Evolutionary conservation across 73 alveolate species (phyloP), one percentile per base, ranked within the genome.

Genomic region (Paramecium bursaria): DNA sequence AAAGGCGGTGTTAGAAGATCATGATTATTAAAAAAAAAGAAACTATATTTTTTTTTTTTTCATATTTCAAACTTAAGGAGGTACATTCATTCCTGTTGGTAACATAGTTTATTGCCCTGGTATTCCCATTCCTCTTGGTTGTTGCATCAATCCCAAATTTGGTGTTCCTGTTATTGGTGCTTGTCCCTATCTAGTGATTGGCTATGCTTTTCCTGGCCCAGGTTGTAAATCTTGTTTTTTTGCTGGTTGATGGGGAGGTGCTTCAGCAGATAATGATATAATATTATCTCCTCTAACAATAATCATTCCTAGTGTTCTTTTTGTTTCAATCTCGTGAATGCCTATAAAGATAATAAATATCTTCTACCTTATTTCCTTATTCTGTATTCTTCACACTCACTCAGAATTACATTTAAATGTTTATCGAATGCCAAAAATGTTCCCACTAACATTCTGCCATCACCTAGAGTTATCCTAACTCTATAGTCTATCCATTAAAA

Each of bases 361-460:
- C 52, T 74, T 31, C 46, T 74, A 25, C 76, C 75, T 54, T 35
- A 50, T 44, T 53, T 77, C 80, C 51, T 88, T 73, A 61, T 88
- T 80, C 99, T 91, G 94, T 93, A 97, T 86, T 98, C 99, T 91
- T 98, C 99, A 26, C 99, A 93, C 54, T 98, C 99, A 22, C 98
- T 95, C 29, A 97, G 97, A 73, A 95, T 99, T 47, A 96, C 90
- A 90, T 97, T 98, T 96, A 97, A 90, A 92, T 96, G 99, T 86
- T 95, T 97, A 88, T 97, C 99, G 87, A 97, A 98, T 14, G 99
- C 99, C 74, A 94, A 86, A 92, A 95, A 92, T 3, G 99, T 95
- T 23, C 99, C 99, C 50, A 96, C 96, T 57, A 95, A 90, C 89
- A 92, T 92, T 23, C 99, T 52, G 60, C 91, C 91, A 87, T 95